Base-by-base conservation (phyloP, 495 filamentous ascomycete species). In the Penicillium waksmanii region DNA sequence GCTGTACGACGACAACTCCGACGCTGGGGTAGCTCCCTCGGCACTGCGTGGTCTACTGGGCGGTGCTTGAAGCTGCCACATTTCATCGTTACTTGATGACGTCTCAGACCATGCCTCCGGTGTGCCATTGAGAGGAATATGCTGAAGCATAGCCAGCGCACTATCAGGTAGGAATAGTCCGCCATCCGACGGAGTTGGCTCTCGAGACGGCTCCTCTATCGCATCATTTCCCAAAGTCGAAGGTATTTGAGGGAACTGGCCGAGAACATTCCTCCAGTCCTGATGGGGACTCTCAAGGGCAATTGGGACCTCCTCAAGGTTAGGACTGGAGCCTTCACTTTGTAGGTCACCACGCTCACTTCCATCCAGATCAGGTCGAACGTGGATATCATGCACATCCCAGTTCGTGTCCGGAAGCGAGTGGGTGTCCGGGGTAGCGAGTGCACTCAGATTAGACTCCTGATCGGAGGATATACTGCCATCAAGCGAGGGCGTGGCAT, bases 401-500 rank as follows among this genome's bases (percentile, higher is more conserved):
- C 80, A 76, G 35, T 74, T 81, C 44, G 68, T 77, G 55, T 79
- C 80, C 5, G 83, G 82, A 48, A 82, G 69, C 33, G 81, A 80
- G 27, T 84, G 84, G 35, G 90, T 77, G 49, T 92, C 82, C 18
- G 93, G 93, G 8, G 93, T 97, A 5, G 87, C 84, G 5, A 93
- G 90, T 19, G 89, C 89, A 65, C 88, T 94, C 56, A 91, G 79
- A 51, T 80, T 78, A 7, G 90, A 90, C 73, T 93, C 81, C 65
- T 96, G 91, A 62, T 96, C 92, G 8, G 92, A 96, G 17, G 86
- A 88, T 42, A 93, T 61, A 74, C 91, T 96, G 9, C 92, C 93
- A 80, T 96, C 91, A 3, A 97, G 83, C 10, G 93, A 96, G 7
- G 93, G 93, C 8, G 92, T 86, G 0, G 91, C 87, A 64, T 89